Percentiles rank a stretch among this genome's conserved stretches.
These are phyloP conservation scores for Capronia americana DNA, from an alignment of 2,329 filamentous ascomycete genomes.

Conservation along the genomic window DNA sequence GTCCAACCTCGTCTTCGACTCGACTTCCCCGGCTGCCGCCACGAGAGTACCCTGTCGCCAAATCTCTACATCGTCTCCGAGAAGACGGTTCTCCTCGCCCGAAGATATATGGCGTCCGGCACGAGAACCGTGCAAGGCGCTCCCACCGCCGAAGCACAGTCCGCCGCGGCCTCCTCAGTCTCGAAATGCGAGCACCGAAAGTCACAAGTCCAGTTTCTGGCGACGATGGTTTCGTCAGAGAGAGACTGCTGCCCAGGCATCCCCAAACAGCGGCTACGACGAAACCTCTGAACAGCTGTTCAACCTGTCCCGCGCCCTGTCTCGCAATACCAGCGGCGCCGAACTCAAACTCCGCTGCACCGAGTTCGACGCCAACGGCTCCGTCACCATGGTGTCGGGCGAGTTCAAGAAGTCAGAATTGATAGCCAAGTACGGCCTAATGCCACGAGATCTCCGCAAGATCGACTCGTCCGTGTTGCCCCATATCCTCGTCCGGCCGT, in stretches of 20 bases:
- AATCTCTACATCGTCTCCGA: constrained; percentile 28
- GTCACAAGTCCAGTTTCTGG: constrained; percentile 32
- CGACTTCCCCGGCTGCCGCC: background rate
- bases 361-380: constrained; percentile 89
- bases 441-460: constrained; percentile 94
- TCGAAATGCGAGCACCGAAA: constrained; percentile 35
- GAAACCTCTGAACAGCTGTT: constrained; percentile 66
- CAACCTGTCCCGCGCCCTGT: constrained; percentile 68
- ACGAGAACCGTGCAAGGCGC: constrained; percentile 35
- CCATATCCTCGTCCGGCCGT: constrained; percentile 91
- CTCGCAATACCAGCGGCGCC: constrained; percentile 68
- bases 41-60: constrained; percentile 30
- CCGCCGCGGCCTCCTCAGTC: constrained; percentile 29
- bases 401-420: constrained; percentile 98
- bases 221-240: constrained; percentile 33
- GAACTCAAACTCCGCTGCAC: constrained; percentile 87
- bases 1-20: constrained; percentile 58
- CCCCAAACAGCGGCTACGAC: constrained; percentile 41
- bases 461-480: constrained; percentile 96
- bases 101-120: constrained; percentile 36
- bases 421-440: constrained; percentile 80
- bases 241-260: constrained; percentile 17
- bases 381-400: constrained; percentile 89
- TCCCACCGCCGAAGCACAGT: constrained; percentile 32
- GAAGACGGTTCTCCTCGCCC: constrained; percentile 13